phyloP scores from a whole-genome alignment of 2,329 filamentous ascomycete genomes.

The Amylocarpus encephaloides region DNA sequence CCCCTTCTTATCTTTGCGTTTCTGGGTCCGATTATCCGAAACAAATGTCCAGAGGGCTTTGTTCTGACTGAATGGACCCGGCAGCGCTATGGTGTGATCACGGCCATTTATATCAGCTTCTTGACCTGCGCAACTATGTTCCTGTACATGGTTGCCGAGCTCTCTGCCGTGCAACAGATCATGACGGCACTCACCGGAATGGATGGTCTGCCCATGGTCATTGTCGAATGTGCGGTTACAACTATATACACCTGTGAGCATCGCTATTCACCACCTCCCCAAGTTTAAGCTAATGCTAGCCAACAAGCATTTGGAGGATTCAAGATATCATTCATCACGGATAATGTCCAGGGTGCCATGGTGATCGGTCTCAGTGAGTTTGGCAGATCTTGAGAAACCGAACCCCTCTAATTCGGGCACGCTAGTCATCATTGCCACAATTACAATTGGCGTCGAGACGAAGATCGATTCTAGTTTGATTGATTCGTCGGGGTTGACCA shows the following conservation, averaged over 20 bases:
- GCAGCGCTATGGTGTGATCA: conserved; percentile 64
- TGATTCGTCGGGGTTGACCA: conserved; percentile 60
- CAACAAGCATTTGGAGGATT: conserved; percentile 67
- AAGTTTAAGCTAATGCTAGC: conserved; percentile 6
- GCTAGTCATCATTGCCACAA: conserved; percentile 63
- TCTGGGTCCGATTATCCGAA: conserved; percentile 70
- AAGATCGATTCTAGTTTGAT: conserved; percentile 65
- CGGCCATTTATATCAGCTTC: conserved; percentile 68
- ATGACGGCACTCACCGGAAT: conserved; percentile 68
- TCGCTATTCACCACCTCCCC: neutral
- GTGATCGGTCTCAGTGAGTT: conserved; percentile 55
- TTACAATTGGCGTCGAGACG: conserved; percentile 70
- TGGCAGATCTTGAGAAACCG: no score
- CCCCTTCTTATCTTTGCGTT: conserved; percentile 69
- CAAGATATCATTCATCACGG: conserved; percentile 76
- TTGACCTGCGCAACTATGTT: conserved; percentile 77
- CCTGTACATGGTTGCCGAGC: conserved; percentile 79
- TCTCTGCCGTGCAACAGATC: conserved; percentile 76
- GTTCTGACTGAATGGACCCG: conserved; percentile 80
- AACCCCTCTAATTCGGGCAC: neutral
- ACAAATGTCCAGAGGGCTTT: conserved; percentile 76
- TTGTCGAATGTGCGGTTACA: conserved; percentile 71
- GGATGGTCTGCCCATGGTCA: conserved; percentile 66
- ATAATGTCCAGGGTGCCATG: conserved; percentile 75
- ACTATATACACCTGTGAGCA: conserved; percentile 73